Percentiles rank a stretch among this genome's conserved stretches.
Evolutionary conservation across 768 basidiomycete species (phyloP).

Genomic region (Pisolithus albus): DNA sequence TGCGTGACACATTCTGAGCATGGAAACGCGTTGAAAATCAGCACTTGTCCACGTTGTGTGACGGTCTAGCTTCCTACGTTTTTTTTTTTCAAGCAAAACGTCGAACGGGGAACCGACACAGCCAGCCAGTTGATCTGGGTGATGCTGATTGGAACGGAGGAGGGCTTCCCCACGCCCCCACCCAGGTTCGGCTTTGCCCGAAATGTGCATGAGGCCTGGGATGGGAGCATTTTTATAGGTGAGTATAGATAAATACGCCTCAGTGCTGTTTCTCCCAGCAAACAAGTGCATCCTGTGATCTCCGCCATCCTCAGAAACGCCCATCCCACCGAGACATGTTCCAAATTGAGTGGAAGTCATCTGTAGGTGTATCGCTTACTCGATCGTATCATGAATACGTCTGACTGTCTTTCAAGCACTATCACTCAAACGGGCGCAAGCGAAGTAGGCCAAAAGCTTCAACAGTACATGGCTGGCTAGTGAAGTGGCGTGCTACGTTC

Average conservation of each 20-base stretch:
- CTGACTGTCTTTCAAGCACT: constrained; percentile 16
- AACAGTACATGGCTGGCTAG: constrained; percentile 69
- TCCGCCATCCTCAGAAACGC: constrained; percentile 1
- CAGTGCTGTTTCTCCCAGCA: background rate
- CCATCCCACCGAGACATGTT: constrained; percentile 13
- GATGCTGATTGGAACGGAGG: background rate
- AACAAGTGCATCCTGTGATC: constrained; percentile 3
- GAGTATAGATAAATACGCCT: background rate
- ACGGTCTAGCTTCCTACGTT: background rate
- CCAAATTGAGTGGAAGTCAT: constrained; percentile 29
- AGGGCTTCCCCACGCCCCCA: too few species aligned
- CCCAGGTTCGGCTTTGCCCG: background rate
- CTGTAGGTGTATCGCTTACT: constrained; percentile 16
- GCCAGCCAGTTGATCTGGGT: background rate
- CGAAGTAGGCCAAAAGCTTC: constrained; percentile 47
- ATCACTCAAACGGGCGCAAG: constrained; percentile 33
- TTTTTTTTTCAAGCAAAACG: background rate
- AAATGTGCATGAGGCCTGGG: background rate
- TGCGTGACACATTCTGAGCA: too few species aligned
- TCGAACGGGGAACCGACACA: background rate
- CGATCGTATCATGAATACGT: background rate
- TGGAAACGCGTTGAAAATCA: too few species aligned
- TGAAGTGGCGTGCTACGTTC: constrained; percentile 72
- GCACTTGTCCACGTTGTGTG: background rate
- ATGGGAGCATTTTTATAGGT: background rate